Evolutionary conservation across 768 basidiomycete genomes (phyloP).

Genomic region (Trametes sanguinea): DNA sequence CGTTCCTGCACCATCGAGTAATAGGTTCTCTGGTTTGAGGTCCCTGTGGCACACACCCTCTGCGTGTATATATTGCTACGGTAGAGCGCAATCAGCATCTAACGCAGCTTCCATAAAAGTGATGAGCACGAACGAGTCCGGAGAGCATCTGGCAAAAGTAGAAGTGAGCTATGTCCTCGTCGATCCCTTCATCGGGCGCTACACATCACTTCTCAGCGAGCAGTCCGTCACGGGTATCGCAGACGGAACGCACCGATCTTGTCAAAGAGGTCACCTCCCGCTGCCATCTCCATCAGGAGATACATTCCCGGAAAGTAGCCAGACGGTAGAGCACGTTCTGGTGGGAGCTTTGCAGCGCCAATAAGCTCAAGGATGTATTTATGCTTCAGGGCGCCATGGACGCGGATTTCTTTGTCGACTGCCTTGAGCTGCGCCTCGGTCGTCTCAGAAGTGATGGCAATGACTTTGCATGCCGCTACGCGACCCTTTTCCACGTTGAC

Average conservation of each 20-base stretch:
- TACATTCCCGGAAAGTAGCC: slow-evolving; percentile 81
- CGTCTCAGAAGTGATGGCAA: slow-evolving; percentile 62
- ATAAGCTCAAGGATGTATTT: slow-evolving; percentile 81
- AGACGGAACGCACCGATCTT: slow-evolving; percentile 75
- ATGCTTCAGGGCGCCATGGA: slow-evolving; percentile 82
- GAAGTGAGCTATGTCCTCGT: slow-evolving; percentile 83
- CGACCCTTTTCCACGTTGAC: slow-evolving; percentile 64
- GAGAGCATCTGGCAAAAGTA: slow-evolving; percentile 86
- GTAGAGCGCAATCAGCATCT: too few relatives aligned
- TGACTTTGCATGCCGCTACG: slow-evolving; percentile 87
- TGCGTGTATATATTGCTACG: slow-evolving; percentile 77
- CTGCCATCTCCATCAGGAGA: slow-evolving; percentile 90
- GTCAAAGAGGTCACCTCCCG: slow-evolving; percentile 95
- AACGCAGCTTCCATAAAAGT: too few relatives aligned
- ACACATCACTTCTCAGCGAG: neutral
- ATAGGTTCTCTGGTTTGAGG: slow-evolving; percentile 93
- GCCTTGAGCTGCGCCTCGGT: slow-evolving; percentile 73
- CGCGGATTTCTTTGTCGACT: slow-evolving; percentile 89
- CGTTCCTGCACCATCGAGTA: slow-evolving; percentile 79
- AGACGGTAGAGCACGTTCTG: slow-evolving; percentile 31
- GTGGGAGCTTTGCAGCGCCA: slow-evolving; percentile 56
- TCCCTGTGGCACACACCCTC: slow-evolving; percentile 96
- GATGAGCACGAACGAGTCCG: slow-evolving; percentile 63
- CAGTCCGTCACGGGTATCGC: neutral
- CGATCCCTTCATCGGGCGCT: slow-evolving; percentile 91